A percentile compares a stretch with the other conserved stretches of the same genome.
phyloP scores from a whole-genome alignment of 306 rosid species.

The Cicer yamashitae region DNA sequence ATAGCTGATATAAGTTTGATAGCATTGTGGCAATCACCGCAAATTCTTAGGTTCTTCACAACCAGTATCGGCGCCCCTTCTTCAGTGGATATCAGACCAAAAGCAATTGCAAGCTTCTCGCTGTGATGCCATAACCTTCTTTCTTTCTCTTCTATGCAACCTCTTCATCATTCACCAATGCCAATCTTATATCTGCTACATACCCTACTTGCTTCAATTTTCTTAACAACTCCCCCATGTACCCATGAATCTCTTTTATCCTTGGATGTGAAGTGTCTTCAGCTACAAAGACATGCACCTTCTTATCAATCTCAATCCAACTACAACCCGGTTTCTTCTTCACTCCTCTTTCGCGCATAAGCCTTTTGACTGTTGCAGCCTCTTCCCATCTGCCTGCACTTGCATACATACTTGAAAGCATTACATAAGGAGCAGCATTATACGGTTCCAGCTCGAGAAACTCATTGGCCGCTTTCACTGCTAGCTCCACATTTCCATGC shows the following conservation, averaged over 20 bases:
- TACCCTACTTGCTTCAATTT: slow-evolving; percentile 74
- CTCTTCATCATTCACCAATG: slow-evolving; percentile 65
- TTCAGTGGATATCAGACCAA: slow-evolving; percentile 67
- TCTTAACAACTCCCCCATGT: slow-evolving; percentile 65
- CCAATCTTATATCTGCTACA: slow-evolving; percentile 68
- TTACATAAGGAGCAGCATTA: slow-evolving; percentile 71
- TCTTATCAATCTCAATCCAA: slow-evolving; percentile 80
- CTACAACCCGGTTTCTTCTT: slow-evolving; percentile 88
- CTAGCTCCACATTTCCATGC: slow-evolving; percentile 82
- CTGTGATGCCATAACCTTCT: slow-evolving; percentile 68
- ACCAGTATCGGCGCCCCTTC: slow-evolving; percentile 74
- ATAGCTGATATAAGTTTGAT: slow-evolving; percentile 70
- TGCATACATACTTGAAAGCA: slow-evolving; percentile 71
- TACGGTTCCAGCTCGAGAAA: slow-evolving; percentile 68
- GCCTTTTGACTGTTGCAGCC: slow-evolving; percentile 59
- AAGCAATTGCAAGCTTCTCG: slow-evolving; percentile 79
- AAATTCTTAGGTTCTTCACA: slow-evolving; percentile 80
- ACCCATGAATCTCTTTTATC: slow-evolving; percentile 68
- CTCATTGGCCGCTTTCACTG: slow-evolving; percentile 70
- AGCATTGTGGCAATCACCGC: slow-evolving; percentile 89
- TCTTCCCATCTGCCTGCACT: slow-evolving; percentile 76
- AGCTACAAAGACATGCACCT: slow-evolving; percentile 68
- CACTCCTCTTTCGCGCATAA: slow-evolving; percentile 78
- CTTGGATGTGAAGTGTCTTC: slow-evolving; percentile 80
- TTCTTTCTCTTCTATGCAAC: slow-evolving; percentile 68